Percentiles rank a stretch among this genome's conserved stretches.
Evolutionary conservation across 495 filamentous ascomycete genomes (phyloP).

Genomic region (Aspergillus homomorphus): DNA sequence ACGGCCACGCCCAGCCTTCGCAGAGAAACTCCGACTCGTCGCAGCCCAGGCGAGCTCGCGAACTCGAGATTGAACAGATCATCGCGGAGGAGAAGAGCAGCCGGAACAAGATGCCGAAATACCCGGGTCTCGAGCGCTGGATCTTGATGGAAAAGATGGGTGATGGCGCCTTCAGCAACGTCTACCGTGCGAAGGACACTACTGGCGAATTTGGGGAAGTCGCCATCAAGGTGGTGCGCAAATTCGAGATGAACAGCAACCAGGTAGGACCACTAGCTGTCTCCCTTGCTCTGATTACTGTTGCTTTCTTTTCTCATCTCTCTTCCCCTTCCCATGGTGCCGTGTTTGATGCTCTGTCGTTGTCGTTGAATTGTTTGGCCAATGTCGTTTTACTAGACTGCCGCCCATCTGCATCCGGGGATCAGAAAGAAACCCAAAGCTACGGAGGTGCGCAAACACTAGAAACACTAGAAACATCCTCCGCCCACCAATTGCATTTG

Average conservation of each 20-base stretch:
- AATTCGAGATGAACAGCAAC: conserved; percentile 96
- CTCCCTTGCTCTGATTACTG: conserved; percentile 18
- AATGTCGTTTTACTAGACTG: conserved; percentile 57
- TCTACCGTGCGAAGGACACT: conserved; percentile 82
- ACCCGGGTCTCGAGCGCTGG: conserved; percentile 91
- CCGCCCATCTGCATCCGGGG: conserved; percentile 86
- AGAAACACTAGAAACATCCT: conserved; percentile 23
- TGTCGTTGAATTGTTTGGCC: conserved; percentile 27
- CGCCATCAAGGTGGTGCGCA: conserved; percentile 97
- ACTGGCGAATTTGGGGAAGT: conserved; percentile 70
- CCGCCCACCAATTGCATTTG: conserved; percentile 11
- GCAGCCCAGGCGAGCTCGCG: conserved; percentile 39
- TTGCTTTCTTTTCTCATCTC: conserved; percentile 18
- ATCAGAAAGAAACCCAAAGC: conserved; percentile 92
- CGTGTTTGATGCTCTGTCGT: conserved; percentile 2
- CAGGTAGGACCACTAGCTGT: conserved; percentile 65
- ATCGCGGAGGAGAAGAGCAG: conserved; percentile 86
- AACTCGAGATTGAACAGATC: conserved; percentile 68
- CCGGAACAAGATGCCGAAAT: conserved; percentile 81
- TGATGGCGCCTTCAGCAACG: conserved; percentile 97
- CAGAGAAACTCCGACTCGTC: conserved; percentile 47
- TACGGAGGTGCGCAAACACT: conserved; percentile 85
- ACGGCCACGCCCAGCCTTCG: conserved; percentile 56
- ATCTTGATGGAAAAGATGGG: conserved; percentile 95
- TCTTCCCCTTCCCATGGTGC: conserved; percentile 6